Conservation (phyloP, 2,329 filamentous ascomycete genomes). For the Botrytis tulipae region DNA sequence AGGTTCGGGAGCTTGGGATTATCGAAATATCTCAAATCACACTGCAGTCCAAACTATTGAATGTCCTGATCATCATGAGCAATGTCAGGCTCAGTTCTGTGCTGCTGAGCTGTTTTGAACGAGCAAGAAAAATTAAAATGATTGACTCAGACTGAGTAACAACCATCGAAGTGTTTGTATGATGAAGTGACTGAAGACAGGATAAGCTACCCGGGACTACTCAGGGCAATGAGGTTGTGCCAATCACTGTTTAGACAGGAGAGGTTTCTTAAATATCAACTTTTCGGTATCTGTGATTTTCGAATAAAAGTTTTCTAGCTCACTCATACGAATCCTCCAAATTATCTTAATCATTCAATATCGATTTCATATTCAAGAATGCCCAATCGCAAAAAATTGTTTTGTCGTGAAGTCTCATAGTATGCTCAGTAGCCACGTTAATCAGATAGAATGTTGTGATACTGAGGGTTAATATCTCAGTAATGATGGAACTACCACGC, state of each 20-base stretch:
- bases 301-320: not conserved
- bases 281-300: too few relatives aligned
- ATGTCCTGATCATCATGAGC: not conserved
- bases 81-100: not conserved
- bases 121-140: too few relatives aligned
- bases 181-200: accelerated
- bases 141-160: not conserved
- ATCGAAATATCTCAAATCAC: not conserved
- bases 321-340: not conserved
- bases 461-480: not conserved
- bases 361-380: not conserved
- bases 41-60: not conserved
- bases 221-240: not conserved
- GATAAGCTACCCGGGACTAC: not conserved
- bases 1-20: not conserved
- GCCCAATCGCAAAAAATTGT: not conserved
- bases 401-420: not conserved
- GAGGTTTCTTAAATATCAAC: too few relatives aligned
- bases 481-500: accelerated
- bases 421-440: too few relatives aligned
- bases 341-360: accelerated
- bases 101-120: not conserved
- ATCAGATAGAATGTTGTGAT: not conserved
- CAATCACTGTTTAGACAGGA: not conserved
- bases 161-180: not conserved